Base-by-base conservation (phyloP, 805 yeast species). In the Suhomyces vadensis region DNA sequence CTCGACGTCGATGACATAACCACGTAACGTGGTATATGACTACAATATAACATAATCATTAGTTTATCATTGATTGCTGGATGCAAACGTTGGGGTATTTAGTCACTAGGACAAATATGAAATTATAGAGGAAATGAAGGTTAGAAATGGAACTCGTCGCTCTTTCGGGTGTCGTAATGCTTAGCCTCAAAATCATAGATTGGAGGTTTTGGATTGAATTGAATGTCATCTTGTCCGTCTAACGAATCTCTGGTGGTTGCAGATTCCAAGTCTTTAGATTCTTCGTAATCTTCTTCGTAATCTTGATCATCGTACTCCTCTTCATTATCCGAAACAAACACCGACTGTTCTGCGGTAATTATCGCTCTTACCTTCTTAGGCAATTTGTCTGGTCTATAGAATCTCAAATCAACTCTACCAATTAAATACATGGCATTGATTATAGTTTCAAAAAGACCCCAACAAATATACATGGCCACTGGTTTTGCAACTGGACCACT, bases 391-490 rank as follows among this genome's bases (percentile, higher is more conserved):
- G 94, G 92, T 63, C 87, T 81, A 73, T 86, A 86, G 66, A 86
- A 86, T 61, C 94, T 74, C 55, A 86, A 71, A 60, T 86, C 94
- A 41, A 83, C 79, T 60, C 95, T 76, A 13, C 82, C 81, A 26
- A 82, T 55, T 43, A 86, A 60, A 58, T 82, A 83, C 25, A 82
- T 49, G 7, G 80, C 42, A 50, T 82, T 77, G 44, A 82, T 79
- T 22, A 83, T 54, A 0, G 73, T 67, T 66, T 86, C 94, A 38
- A 83, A 67, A 3, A 75, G 77, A 25, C 92, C 91, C 80, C 87
- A 85, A 52, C 78, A 66, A 23, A 82, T 69, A 60, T 83, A 85
- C 80, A 83, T 78, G 19, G 79, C 81, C 35, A 77, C 79, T 11
- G 83, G 81, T 46, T 70, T 63, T 55, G 54, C 48, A 4, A 56